Evolutionary conservation across 2,329 filamentous ascomycete genomes (phyloP), one percentile per base, ranked within the genome.

Genomic region (Onygenales sp.): DNA sequence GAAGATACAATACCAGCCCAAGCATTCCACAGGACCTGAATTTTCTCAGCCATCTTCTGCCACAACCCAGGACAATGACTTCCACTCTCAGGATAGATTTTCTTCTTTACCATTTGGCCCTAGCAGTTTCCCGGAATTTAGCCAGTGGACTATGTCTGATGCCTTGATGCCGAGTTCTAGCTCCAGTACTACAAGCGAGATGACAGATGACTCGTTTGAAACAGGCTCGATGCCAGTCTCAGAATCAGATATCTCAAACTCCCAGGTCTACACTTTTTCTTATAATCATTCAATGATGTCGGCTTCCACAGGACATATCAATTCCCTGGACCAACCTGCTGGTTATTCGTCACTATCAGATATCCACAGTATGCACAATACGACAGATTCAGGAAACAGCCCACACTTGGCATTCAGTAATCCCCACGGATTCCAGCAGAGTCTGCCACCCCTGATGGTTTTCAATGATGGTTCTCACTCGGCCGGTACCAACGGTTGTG

Each of bases 61-160:
- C 62, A 61, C 62, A 58, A 53, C 64, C 64, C 69, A 70, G 66
- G 70, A 72, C 70, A 67, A 72, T 69, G 70, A 73, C 55, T 62
- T 71, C 57, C 68, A 68, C 52, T 69, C 65, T 62, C 68, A 69
- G 61, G 69, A 71, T 64, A 67, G 59, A 57, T 70, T 70, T 58
- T 70, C 70, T 56, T 65, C 72, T 57, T 70, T 67, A 63, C 71
- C 70, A 59, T 54, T 58, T 66, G 53, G 62, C 63, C 55, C 65
- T 62, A 61, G 59, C 61, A 66, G 57, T 42, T 55, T 65, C 56
- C 64, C 66, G 59, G 69, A 69, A 43, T 61, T 72, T 54, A 67
- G 66, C 58, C 61, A 67, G 50, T 73, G 71, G 71, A 60, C 63
- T 43, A 55, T 72, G 59, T 66, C 63, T 60, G 66, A 67, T 61